Base-by-base conservation (phyloP, 768 basidiomycete species). In the Tylopilus cervinicoccineus region DNA sequence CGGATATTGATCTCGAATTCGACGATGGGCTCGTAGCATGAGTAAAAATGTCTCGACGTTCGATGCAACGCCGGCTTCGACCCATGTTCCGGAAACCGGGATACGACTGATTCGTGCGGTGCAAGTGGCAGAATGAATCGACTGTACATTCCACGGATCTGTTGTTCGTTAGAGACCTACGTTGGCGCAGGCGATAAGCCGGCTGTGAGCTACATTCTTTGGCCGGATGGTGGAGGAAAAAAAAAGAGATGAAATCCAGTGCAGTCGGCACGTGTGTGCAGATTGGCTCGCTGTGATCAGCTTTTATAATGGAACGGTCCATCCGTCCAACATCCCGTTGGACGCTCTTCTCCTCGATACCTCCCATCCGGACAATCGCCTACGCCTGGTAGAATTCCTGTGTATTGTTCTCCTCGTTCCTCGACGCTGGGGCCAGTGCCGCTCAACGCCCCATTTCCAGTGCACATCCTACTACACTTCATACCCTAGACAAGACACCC, bases 251-350 rank as follows among this genome's bases (percentile, higher is more conserved):
- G 29, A n/a, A 53, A 50, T 56, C 48, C 52, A 37, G 57, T 53
- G 50, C 48, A 38, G 38, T 11, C 16, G 42, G 45, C 65, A 67
- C 63, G 63, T 65, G 64, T 64, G 38, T 45, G n/a, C n/a, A n/a
- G 49, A 55, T 52, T 64, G 50, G 51, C 59, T 53, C 39, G 56
- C 59, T 50, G 56, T 52, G 50, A 55, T 60, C 52, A 60, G 47
- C 48, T 53, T 59, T 57, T 67, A 67, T 65, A 60, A 62, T 67
- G 64, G 37, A 61, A 64, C 55, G 56, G 31, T 40, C 40, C 53
- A 37, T 19, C 45, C 45, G 47, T 53, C 43, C 32, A 38, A 38
- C 54, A 32, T 45, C 39, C 20, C 38, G 36, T 33, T 32, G 40
- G 33, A 33, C 43, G 41, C 44, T 38, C 33, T 44, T 22, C n/a